These are phyloP conservation scores for Rickenella mellea DNA, from an alignment of 768 basidiomycete species.

Conservation along the genomic window DNA sequence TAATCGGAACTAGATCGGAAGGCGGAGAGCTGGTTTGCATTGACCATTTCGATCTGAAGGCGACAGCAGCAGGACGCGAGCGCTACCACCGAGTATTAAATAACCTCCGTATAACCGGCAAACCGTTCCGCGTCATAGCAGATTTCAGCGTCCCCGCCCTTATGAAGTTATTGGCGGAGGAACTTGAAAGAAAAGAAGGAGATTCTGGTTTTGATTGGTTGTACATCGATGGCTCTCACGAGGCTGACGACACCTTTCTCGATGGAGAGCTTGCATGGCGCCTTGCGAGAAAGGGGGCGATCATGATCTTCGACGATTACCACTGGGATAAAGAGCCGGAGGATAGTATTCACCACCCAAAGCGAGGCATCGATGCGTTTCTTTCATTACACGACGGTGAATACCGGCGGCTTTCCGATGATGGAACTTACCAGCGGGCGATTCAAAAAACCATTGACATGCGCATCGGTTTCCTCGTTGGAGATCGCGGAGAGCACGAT, in stretches of 20 bases:
- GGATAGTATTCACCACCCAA: constrained; percentile 43
- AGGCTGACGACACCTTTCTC: constrained; percentile 50
- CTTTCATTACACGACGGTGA: constrained; percentile 39
- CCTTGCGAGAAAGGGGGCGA: constrained; percentile 36
- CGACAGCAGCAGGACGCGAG: constrained; percentile 36
- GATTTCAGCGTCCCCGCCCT: constrained; percentile 47
- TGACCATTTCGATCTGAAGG: constrained; percentile 50
- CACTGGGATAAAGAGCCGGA: constrained; percentile 39
- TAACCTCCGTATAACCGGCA: constrained; percentile 37
- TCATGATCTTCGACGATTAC: constrained; percentile 53
- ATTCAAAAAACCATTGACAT: constrained; percentile 39
- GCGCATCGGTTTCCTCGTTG: constrained; percentile 41
- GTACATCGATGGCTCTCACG: constrained; percentile 51
- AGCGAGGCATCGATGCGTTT: constrained; percentile 47
- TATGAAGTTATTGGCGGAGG: constrained; percentile 37
- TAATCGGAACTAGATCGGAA: constrained; percentile 32
- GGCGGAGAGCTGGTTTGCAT: constrained; percentile 42
- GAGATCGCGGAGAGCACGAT: constrained; percentile 5
- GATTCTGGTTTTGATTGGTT: constrained; percentile 46
- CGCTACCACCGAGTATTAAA: constrained; percentile 33
- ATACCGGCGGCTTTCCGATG: constrained; percentile 29
- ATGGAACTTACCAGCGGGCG: constrained; percentile 40
- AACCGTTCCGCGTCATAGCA: constrained; percentile 33
- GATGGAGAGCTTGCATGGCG: constrained; percentile 54
- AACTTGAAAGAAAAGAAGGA: constrained; percentile 21